A percentile compares a stretch with the other conserved stretches of the same genome.
These are phyloP conservation scores for Fusarium nygamai DNA, from an alignment of 2,329 filamentous ascomycete species.

Conservation along the genomic window DNA sequence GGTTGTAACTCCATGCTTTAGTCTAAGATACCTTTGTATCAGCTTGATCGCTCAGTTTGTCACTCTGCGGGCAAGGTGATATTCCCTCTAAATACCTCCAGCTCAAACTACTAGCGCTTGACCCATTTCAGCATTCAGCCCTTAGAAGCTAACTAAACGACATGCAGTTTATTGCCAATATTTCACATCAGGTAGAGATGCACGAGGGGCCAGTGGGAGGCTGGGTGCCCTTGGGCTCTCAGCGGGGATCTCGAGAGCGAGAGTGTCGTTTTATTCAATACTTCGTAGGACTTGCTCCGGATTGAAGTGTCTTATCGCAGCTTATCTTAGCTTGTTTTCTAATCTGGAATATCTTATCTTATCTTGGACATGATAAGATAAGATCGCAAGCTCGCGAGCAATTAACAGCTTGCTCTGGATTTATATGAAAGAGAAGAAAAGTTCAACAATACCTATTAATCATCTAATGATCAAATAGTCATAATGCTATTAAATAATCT, in stretches of 20 bases:
- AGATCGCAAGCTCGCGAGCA: background rate
- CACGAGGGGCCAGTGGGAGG: background rate
- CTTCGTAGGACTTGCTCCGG: background rate
- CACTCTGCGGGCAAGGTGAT: background rate
- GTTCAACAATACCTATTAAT: no score
- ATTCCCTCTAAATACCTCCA: background rate
- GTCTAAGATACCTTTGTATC: rapidly evolving
- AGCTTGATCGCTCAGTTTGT: background rate
- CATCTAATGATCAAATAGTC: rapidly evolving
- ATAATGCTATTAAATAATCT: background rate
- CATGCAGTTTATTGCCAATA: background rate
- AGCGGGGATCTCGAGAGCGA: background rate
- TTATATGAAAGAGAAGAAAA: background rate
- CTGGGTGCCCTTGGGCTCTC: background rate
- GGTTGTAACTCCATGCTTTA: rapidly evolving
- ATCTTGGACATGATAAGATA: background rate
- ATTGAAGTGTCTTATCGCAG: no score
- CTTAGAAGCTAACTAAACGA: background rate
- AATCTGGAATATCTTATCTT: background rate
- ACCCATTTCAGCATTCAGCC: no score
- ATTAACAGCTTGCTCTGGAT: background rate
- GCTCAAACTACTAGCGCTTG: background rate
- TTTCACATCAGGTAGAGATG: no score
- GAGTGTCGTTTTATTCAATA: background rate
- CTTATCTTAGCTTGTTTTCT: background rate